phyloP scores from a whole-genome alignment of 208 protist genomes.

The Leishmania amazonensis region DNA sequence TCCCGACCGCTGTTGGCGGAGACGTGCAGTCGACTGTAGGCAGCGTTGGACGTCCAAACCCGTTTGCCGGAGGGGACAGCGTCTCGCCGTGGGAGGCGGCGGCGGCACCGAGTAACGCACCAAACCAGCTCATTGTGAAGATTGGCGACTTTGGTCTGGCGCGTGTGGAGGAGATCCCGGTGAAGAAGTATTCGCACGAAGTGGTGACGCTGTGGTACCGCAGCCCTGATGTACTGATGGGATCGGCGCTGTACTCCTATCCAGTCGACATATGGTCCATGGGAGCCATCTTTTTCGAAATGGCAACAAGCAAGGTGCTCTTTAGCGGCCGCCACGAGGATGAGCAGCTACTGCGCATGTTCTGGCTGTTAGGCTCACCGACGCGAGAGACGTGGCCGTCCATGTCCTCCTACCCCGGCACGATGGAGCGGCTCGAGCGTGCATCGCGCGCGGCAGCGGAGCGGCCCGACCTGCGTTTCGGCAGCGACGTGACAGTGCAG shows the following conservation, averaged over 20 bases:
- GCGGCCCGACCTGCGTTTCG: constrained; percentile 18
- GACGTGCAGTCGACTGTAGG: neutral
- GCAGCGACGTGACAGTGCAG: constrained; percentile 17
- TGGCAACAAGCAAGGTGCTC: constrained; percentile 87
- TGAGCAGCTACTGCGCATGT: constrained; percentile 91
- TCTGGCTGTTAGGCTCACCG: constrained; percentile 93
- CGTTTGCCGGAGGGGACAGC: constrained; percentile 1
- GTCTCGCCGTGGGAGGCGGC: constrained; percentile 15
- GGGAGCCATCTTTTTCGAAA: constrained; percentile 95
- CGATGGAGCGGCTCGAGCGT: constrained; percentile 41
- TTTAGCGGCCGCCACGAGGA: constrained; percentile 87
- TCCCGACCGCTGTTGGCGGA: neutral
- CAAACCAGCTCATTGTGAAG: constrained; percentile 62
- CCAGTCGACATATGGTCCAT: constrained; percentile 94
- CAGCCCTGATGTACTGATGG: constrained; percentile 92
- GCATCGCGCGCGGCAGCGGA: constrained; percentile 19
- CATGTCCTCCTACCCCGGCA: constrained; percentile 68
- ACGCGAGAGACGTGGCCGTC: constrained; percentile 95
- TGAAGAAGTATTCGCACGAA: constrained; percentile 93
- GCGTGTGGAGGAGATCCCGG: constrained; percentile 87
- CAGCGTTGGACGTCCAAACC: neutral
- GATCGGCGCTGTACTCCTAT: constrained; percentile 76
- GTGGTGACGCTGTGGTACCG: constrained; percentile 96
- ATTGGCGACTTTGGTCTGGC: constrained; percentile 92
- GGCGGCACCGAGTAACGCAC: neutral